Percentiles rank a stretch among this genome's conserved stretches.
Evolutionary conservation across 495 filamentous ascomycete species (phyloP).

Genomic region (Hyaloscypha variabilis): DNA sequence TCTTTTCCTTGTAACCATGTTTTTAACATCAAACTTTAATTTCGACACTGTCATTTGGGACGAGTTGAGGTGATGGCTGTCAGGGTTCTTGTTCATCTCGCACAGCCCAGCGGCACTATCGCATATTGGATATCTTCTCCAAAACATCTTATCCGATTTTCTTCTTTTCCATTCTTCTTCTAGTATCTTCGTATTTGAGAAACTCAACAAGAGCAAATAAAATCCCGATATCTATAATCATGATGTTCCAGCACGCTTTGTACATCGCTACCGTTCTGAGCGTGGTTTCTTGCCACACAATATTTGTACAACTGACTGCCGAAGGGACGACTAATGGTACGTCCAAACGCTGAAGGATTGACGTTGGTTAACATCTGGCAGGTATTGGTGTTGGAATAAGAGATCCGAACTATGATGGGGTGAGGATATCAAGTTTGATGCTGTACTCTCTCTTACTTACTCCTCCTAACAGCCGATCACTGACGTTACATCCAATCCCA

Average conservation of each 20-base stretch:
- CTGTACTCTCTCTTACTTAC: neutral
- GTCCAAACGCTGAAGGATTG: neutral
- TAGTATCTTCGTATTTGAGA: neutral
- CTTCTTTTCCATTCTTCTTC: neutral
- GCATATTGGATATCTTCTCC: neutral
- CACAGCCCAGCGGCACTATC: neutral
- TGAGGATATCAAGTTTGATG: slow-evolving; percentile 18
- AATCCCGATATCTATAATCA: too few species aligned
- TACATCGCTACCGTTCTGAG: slow-evolving; percentile 31
- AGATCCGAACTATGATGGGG: slow-evolving; percentile 45
- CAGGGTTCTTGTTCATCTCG: neutral
- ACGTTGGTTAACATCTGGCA: neutral
- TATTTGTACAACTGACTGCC: slow-evolving; percentile 53
- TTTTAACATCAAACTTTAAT: neutral
- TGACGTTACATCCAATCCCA: slow-evolving; percentile 50
- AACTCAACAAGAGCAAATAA: neutral
- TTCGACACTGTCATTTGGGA: neutral
- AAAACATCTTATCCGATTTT: neutral
- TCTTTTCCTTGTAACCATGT: neutral
- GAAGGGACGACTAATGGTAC: slow-evolving; percentile 38
- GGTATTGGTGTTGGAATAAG: slow-evolving; percentile 42
- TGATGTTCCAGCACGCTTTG: slow-evolving; percentile 19
- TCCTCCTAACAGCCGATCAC: slow-evolving; percentile 45
- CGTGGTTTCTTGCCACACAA: slow-evolving; percentile 52
- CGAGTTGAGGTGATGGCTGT: neutral